These are phyloP conservation scores for Eucalyptus curtisii DNA, from an alignment of 345 rosid species.

Conservation along the genomic window DNA sequence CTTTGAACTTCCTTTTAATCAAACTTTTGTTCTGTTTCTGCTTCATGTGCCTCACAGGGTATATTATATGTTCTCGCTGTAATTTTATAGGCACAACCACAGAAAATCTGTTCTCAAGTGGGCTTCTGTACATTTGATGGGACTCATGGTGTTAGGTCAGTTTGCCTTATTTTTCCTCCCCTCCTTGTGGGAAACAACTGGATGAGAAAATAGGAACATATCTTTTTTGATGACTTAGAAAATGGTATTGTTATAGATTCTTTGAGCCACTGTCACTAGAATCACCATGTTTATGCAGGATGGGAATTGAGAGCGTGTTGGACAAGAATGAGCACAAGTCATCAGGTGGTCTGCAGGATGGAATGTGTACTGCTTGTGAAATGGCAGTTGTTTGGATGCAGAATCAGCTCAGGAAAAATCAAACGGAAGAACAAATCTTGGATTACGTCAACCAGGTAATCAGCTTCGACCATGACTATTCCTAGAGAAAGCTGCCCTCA, in stretches of 20 bases:
- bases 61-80: neutral
- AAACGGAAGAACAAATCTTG: slow-evolving; percentile 64
- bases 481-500: neutral
- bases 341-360: slow-evolving; percentile 28
- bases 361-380: slow-evolving; percentile 72
- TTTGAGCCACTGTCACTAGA: neutral
- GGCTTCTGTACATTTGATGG: slow-evolving; percentile 75
- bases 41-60: neutral
- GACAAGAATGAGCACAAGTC: slow-evolving; percentile 27
- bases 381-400: slow-evolving; percentile 96
- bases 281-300: slow-evolving; percentile 16
- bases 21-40: neutral
- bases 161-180: neutral
- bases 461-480: neutral
- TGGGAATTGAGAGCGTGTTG: slow-evolving; percentile 54
- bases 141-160: slow-evolving; percentile 57
- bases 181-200: neutral
- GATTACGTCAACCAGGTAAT: slow-evolving; percentile 57
- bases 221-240: neutral
- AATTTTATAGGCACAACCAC: slow-evolving; percentile 41
- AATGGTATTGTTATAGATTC: neutral
- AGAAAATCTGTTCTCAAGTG: slow-evolving; percentile 70
- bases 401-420: slow-evolving; percentile 52
- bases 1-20: neutral
- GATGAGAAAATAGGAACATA: neutral